Evolutionary conservation across 371 early-diverging fungal genomes (phyloP), one percentile per base, ranked within the genome.

Genomic region (Capillidium rhysosporum): DNA sequence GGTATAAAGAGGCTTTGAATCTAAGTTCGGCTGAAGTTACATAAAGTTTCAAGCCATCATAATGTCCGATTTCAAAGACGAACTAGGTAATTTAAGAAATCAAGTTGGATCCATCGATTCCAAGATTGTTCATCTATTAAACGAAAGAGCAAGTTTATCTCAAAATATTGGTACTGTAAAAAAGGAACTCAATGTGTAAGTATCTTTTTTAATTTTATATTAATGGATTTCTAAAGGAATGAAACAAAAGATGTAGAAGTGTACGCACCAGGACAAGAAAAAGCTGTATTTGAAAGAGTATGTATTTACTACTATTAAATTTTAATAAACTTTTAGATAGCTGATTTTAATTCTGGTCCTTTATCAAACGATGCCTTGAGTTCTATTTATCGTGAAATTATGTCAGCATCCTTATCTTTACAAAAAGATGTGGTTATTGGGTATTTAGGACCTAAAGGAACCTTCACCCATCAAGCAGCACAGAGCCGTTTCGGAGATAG

Each of bases 391-490:
- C 73, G 88, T 47, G 92, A 89, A 69, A 83, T 89, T 63, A 89
- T 89, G 87, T 88, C 89, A 1, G 87, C 89, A 0, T 84, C 87
- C 8, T 84, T 90, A 55, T 80, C 86, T 3, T 69, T 89, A 25
- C 86, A 87, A 66, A 75, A 80, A 47, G 79, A 87, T 20, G 74
- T 82, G 7, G 69, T 77, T 3, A 75, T 95, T 26, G 89, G 87
- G 16, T 93, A 84, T 60, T 75, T 96, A 12, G 96, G 96, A 2
- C 93, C 96, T 2, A 71, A 76, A 1, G 96, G 93, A 29, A 84
- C 90, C n/a, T 91, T 85, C 66, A 76, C 92, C n/a, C 86, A 91
- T 62, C 86, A 89, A 59, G 76, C 86, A 1, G 89, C 92, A n/a
- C 65, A 67, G 55, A 68, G 75, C 34, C 70, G 82, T 38, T 86